These are phyloP conservation scores for Aspergillus sparsus DNA, from an alignment of 495 filamentous ascomycete genomes.

Conservation along the genomic window DNA sequence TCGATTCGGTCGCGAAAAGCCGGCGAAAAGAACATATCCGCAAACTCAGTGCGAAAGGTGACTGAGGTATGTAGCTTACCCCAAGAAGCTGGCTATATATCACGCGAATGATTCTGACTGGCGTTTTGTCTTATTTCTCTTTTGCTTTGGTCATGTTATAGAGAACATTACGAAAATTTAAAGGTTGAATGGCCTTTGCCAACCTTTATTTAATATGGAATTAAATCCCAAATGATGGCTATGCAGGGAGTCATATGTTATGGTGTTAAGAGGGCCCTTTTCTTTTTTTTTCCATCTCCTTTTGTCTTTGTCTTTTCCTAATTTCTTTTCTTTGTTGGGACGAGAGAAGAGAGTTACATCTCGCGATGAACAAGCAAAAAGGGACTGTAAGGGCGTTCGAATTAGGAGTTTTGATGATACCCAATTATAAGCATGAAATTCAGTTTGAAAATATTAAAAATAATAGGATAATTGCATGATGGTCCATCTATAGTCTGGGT, in stretches of 20 bases:
- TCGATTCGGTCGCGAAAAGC: conserved; percentile 71
- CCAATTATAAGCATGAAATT: too few species aligned
- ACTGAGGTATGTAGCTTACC: conserved; percentile 59
- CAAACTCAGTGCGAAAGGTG: conserved; percentile 73
- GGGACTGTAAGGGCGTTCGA: too few species aligned
- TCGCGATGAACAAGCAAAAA: too few species aligned
- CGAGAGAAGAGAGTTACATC: too few species aligned
- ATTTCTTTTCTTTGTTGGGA: too few species aligned
- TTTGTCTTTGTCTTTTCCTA: too few species aligned
- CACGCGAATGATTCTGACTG: conserved; percentile 13
- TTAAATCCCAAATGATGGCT: too few species aligned
- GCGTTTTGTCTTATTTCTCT: background rate
- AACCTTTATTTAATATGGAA: background rate
- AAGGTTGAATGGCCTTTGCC: conserved; percentile 53
- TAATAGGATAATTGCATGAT: background rate
- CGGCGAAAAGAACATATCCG: conserved; percentile 71
- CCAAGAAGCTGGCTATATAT: background rate
- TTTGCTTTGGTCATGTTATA: conserved; percentile 27
- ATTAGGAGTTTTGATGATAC: too few species aligned
- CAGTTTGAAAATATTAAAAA: background rate
- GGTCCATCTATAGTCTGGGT: background rate
- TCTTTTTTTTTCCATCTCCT: background rate
- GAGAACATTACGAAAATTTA: conserved; percentile 75
- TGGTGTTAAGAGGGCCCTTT: background rate
- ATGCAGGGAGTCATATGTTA: background rate